Evolutionary conservation across 345 rosid species (phyloP).

Genomic region (Eutrema japonicum): DNA sequence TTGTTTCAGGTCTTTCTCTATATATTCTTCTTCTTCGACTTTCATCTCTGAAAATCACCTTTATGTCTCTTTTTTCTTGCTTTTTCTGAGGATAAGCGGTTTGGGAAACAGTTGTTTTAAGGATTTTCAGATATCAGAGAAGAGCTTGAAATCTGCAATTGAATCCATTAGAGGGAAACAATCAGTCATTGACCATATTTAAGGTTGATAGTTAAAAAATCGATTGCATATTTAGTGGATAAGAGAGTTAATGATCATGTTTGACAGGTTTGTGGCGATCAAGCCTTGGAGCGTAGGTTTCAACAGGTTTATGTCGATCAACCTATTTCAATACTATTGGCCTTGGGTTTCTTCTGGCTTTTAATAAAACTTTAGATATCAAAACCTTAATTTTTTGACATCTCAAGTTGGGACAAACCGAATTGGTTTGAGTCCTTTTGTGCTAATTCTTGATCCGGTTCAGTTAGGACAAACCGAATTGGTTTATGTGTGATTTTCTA

Average conservation of each 20-base stretch:
- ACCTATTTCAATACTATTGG: no score
- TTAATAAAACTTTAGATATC: no score
- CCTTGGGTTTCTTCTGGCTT: no score
- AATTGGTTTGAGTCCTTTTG: no score
- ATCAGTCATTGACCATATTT: conserved; percentile 69
- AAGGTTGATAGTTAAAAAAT: neutral
- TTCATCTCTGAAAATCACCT: conserved; percentile 30
- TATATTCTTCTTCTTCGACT: conserved; percentile 20
- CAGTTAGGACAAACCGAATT: no score
- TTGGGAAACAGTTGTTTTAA: conserved; percentile 86
- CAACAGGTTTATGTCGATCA: conserved; percentile 99
- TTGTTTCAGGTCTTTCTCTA: no score
- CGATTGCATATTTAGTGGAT: neutral
- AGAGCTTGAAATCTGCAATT: conserved; percentile 73
- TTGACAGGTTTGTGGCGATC: conserved; percentile 91
- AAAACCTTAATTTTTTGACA: no score
- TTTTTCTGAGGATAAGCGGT: conserved; percentile 60
- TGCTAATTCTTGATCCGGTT: no score
- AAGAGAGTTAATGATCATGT: conserved; percentile 19
- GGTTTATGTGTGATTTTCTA: no score
- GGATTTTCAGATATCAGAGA: conserved; percentile 81
- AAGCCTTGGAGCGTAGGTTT: conserved; percentile 98
- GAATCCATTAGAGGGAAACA: conserved; percentile 95
- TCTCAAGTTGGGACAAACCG: no score
- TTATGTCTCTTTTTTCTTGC: neutral